These are phyloP conservation scores for Vachellia pachyceras DNA, from an alignment of 306 rosid genomes.

Conservation along the genomic window DNA sequence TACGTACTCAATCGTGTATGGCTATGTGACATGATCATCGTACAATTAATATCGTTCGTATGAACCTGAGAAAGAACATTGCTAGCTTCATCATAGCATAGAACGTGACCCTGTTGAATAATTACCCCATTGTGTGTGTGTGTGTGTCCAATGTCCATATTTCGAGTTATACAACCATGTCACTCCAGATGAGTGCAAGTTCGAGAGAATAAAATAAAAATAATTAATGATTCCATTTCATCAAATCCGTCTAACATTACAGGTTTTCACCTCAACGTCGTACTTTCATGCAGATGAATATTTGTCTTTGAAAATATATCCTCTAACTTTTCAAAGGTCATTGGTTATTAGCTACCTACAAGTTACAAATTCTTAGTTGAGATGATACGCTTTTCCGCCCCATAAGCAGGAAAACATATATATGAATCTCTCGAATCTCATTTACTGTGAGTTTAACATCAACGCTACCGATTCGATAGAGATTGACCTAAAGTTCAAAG, in stretches of 20 bases:
- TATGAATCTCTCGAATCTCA: too few species aligned
- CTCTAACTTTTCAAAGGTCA: background rate
- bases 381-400: too few species aligned
- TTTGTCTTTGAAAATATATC: background rate
- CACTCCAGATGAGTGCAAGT: background rate
- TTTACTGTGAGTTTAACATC: too few species aligned
- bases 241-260: background rate
- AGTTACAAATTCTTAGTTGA: too few species aligned
- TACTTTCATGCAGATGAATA: background rate
- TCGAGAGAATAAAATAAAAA: background rate
- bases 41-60: conserved; percentile 2
- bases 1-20: background rate
- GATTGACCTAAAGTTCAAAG: too few species aligned
- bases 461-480: too few species aligned
- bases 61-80: background rate
- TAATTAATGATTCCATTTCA: background rate
- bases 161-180: background rate
- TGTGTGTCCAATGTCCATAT: background rate
- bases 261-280: background rate
- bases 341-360: too few species aligned
- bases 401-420: too few species aligned
- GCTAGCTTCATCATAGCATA: background rate
- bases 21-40: background rate
- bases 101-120: background rate
- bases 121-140: background rate